Conservation (phyloP, 148 eudicot genomes). For the Suaeda aralocaspica region DNA sequence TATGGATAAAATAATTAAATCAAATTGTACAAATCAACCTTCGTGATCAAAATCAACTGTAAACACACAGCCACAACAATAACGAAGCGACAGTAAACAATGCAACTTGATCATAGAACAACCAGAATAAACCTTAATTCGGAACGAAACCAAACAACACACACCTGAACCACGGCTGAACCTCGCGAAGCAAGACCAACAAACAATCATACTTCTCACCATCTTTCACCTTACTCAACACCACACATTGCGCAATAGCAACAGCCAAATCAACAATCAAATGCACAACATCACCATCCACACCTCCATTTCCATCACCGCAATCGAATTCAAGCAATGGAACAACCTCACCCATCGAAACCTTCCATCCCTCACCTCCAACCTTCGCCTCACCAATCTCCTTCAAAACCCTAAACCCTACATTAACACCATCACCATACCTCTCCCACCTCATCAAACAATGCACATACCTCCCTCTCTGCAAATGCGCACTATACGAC, state of each 20-base stretch:
- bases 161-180: slow-evolving; percentile 70
- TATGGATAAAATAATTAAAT: no score
- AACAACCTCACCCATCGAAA: slow-evolving; percentile 25
- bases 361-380: slow-evolving; percentile 21
- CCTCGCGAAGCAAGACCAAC: slow-evolving; percentile 45
- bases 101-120: background rate
- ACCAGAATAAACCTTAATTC: background rate
- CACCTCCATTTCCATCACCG: slow-evolving; percentile 1
- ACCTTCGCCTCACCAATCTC: slow-evolving; percentile 25
- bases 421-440: slow-evolving; percentile 46
- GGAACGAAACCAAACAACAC: background rate
- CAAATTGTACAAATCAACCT: no score
- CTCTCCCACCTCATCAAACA: slow-evolving; percentile 55
- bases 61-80: background rate
- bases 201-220: slow-evolving; percentile 41
- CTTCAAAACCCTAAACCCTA: slow-evolving; percentile 53
- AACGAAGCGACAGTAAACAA: background rate
- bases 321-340: slow-evolving; percentile 25
- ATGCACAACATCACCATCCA: slow-evolving; percentile 43
- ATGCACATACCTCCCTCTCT: slow-evolving; percentile 49
- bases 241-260: slow-evolving; percentile 47
- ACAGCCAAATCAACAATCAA: slow-evolving; percentile 55
- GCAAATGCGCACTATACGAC: slow-evolving; percentile 45
- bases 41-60: no score
- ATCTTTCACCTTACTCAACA: slow-evolving; percentile 38